Conservation (phyloP, 352 stramenopile species). For the Globisporangium canariense region DNA sequence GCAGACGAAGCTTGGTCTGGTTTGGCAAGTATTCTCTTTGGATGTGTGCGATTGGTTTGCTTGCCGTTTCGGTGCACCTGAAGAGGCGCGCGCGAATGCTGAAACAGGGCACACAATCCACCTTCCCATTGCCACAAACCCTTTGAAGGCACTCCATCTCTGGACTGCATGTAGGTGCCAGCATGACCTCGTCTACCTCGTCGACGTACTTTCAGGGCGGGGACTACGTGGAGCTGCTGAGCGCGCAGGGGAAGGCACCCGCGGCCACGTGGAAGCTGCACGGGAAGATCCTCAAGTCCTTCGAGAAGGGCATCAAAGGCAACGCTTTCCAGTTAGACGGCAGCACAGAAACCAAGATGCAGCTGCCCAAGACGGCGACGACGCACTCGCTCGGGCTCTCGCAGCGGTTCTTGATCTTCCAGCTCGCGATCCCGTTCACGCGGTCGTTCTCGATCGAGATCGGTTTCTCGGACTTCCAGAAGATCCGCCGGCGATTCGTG, state of each 20-base stretch:
- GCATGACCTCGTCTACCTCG: background rate
- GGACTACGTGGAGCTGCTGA: constrained; percentile 80
- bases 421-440: constrained; percentile 59
- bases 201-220: constrained; percentile 73
- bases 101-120: background rate
- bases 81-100: background rate
- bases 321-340: constrained; percentile 81
- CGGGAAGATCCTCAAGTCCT: constrained; percentile 76
- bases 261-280: constrained; percentile 65
- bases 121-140: background rate
- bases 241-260: constrained; percentile 69
- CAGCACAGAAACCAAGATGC: constrained; percentile 73
- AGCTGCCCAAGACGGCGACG: constrained; percentile 60
- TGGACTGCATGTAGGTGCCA: background rate
- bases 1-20: background rate
- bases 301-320: constrained; percentile 76
- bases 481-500: constrained; percentile 68
- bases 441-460: constrained; percentile 76
- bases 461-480: constrained; percentile 72
- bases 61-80: background rate
- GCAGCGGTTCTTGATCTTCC: constrained; percentile 74
- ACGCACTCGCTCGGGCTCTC: constrained; percentile 48
- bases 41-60: background rate
- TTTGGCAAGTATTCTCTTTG: background rate
- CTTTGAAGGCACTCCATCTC: background rate